These are phyloP conservation scores for Colletotrichum destructivum DNA, from an alignment of 2,329 filamentous ascomycete species.

Conservation along the genomic window DNA sequence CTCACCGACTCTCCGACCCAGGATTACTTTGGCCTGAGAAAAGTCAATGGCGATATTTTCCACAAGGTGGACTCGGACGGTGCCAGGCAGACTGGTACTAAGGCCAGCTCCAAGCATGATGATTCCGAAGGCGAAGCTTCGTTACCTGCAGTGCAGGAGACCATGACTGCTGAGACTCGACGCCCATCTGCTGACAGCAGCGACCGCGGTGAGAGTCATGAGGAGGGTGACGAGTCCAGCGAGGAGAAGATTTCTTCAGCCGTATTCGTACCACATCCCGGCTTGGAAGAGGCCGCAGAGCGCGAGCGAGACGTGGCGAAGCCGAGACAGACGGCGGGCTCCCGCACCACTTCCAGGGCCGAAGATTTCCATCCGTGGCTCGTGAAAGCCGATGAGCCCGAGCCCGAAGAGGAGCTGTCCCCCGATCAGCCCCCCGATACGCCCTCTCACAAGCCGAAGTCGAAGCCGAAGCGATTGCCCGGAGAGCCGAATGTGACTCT, in stretches of 20 bases:
- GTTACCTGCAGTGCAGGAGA: slow-evolving; percentile 7
- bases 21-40: slow-evolving; percentile 42
- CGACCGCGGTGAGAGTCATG: slow-evolving; percentile 56
- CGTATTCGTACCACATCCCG: slow-evolving; percentile 84
- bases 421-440: slow-evolving; percentile 29
- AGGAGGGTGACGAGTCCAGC: slow-evolving; percentile 75
- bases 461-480: slow-evolving; percentile 35
- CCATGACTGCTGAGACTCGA: slow-evolving; percentile 45
- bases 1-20: slow-evolving; percentile 42
- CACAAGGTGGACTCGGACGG: slow-evolving; percentile 40
- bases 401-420: slow-evolving; percentile 50
- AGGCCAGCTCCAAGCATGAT: slow-evolving; percentile 30
- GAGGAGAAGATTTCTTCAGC: slow-evolving; percentile 91
- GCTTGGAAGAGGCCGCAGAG: slow-evolving; percentile 58
- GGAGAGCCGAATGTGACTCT: slow-evolving; percentile 38
- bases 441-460: slow-evolving; percentile 27
- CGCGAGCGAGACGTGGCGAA: slow-evolving; percentile 47
- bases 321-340: slow-evolving; percentile 43
- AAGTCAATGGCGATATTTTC: slow-evolving; percentile 42
- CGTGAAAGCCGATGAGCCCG: slow-evolving; percentile 70
- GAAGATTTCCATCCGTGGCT: slow-evolving; percentile 68
- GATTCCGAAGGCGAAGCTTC: slow-evolving; percentile 32
- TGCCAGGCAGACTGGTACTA: slow-evolving; percentile 11
- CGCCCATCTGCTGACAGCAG: slow-evolving; percentile 58
- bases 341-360: slow-evolving; percentile 38